A percentile compares a stretch with the other conserved stretches of the same genome.
phyloP scores from a whole-genome alignment of 1,284 basidiomycete species.

The Gymnopus androsaceus region DNA sequence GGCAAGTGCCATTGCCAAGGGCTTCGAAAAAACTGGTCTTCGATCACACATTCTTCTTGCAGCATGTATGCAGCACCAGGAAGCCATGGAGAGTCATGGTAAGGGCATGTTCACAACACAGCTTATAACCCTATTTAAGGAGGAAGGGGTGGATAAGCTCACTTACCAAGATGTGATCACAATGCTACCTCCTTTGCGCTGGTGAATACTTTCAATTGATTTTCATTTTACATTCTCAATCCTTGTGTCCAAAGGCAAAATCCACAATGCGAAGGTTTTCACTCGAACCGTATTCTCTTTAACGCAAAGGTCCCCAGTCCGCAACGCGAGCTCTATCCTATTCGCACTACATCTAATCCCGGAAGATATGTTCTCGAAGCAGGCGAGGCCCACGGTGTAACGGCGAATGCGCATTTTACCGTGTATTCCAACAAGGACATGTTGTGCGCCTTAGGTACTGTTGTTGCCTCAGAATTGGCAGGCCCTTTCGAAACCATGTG shows the following conservation, averaged over 20 bases:
- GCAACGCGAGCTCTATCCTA: slow-evolving; percentile 11
- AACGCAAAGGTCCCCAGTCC: slow-evolving; percentile 15
- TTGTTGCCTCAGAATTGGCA: neutral
- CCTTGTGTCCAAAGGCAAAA: slow-evolving; percentile 18
- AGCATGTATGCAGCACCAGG: slow-evolving; percentile 20
- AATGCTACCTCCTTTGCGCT: slow-evolving; percentile 11
- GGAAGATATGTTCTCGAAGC: slow-evolving; percentile 19
- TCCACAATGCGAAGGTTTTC: slow-evolving; percentile 25
- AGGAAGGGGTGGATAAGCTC: slow-evolving; percentile 12
- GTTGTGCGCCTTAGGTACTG: neutral
- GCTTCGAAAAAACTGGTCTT: slow-evolving; percentile 3
- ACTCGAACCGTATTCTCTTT: slow-evolving; percentile 22
- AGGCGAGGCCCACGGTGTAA: slow-evolving; percentile 23
- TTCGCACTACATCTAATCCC: neutral
- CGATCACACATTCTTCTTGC: slow-evolving; percentile 24
- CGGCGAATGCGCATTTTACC: slow-evolving; percentile 12
- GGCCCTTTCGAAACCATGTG: neutral
- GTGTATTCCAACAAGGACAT: slow-evolving; percentile 13
- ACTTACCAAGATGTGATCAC: slow-evolving; percentile 20
- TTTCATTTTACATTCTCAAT: slow-evolving; percentile 1
- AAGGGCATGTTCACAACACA: slow-evolving; percentile 21
- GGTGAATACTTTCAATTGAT: neutral
- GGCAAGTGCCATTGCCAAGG: slow-evolving; percentile 4
- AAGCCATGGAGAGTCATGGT: slow-evolving; percentile 16
- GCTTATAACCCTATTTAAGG: slow-evolving; percentile 15